phyloP scores from a whole-genome alignment of 306 rosid genomes.

The Oemleria cerasiformis region DNA sequence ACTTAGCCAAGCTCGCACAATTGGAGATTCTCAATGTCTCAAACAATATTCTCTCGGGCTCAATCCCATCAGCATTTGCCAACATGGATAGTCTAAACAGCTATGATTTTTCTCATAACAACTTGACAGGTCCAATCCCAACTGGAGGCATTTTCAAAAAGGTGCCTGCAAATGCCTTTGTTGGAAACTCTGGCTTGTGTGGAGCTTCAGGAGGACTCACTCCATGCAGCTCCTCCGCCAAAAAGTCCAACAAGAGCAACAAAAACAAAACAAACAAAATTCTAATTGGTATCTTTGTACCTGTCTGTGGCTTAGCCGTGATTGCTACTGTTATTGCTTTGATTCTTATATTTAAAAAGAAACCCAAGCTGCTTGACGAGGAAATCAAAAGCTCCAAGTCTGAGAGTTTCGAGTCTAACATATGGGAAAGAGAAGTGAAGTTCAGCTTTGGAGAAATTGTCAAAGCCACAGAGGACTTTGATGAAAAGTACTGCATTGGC shows the following conservation, averaged over 20 bases:
- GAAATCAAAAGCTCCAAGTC: slow-evolving; percentile 24
- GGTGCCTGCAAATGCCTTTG: slow-evolving; percentile 37
- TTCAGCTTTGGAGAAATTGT: slow-evolving; percentile 54
- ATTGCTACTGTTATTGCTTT: slow-evolving; percentile 20
- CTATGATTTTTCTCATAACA: slow-evolving; percentile 59
- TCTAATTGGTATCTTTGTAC: slow-evolving; percentile 45
- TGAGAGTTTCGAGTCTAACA: slow-evolving; percentile 11
- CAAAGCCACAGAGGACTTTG: slow-evolving; percentile 53
- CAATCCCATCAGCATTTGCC: slow-evolving; percentile 42
- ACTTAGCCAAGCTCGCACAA: slow-evolving; percentile 34
- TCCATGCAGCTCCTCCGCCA: slow-evolving; percentile 20
- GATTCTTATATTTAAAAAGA: slow-evolving; percentile 12
- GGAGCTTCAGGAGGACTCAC: slow-evolving; percentile 41
- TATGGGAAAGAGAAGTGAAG: slow-evolving; percentile 50
- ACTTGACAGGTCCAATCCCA: slow-evolving; percentile 56
- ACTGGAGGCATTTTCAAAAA: slow-evolving; percentile 29
- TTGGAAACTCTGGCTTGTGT: slow-evolving; percentile 54
- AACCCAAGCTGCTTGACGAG: slow-evolving; percentile 22
- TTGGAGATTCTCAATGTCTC: slow-evolving; percentile 60
- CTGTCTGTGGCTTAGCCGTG: slow-evolving; percentile 35
- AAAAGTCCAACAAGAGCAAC: slow-evolving; percentile 28
- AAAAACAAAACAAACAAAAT: slow-evolving; percentile 4
- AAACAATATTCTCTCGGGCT: slow-evolving; percentile 51
- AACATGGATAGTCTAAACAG: slow-evolving; percentile 38
- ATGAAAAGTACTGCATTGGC: slow-evolving; percentile 58